phyloP scores from a whole-genome alignment of 306 rosid species.

The Glycine tomentella region DNA sequence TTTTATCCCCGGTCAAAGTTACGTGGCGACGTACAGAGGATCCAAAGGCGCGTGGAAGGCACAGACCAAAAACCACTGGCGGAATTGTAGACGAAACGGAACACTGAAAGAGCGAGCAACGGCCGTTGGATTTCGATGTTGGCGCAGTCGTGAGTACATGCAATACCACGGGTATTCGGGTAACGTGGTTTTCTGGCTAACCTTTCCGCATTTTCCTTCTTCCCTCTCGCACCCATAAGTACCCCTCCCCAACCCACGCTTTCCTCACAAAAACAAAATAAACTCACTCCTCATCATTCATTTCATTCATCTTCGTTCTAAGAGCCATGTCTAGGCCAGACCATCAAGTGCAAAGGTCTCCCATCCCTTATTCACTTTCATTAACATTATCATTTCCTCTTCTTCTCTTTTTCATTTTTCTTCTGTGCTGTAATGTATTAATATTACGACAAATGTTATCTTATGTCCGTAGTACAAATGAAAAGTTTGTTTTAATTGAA shows the following conservation, averaged over 20 bases:
- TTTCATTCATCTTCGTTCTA: neutral
- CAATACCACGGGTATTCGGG: neutral
- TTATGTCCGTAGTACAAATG: too few relatives aligned
- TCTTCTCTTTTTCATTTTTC: neutral
- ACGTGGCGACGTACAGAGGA: neutral
- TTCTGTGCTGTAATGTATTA: neutral
- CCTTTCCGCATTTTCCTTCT: neutral
- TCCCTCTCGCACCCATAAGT: neutral
- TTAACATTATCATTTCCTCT: neutral
- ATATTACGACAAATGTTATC: too few relatives aligned
- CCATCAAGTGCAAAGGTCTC: constrained; percentile 21
- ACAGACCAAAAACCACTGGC: neutral
- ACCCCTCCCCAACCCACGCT: neutral
- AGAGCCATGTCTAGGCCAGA: constrained; percentile 20
- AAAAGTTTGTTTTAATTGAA: too few relatives aligned
- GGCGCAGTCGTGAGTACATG: neutral
- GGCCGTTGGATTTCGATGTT: neutral
- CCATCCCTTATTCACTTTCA: too few relatives aligned
- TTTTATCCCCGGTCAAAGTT: neutral
- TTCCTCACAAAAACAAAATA: neutral
- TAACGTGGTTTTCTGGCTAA: neutral
- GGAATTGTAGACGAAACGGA: neutral
- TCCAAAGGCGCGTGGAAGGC: neutral
- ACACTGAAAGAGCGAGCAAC: neutral
- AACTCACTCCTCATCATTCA: neutral